These are phyloP conservation scores for Leonotis leonurus DNA, from an alignment of 257 asterid species.

Conservation along the genomic window DNA sequence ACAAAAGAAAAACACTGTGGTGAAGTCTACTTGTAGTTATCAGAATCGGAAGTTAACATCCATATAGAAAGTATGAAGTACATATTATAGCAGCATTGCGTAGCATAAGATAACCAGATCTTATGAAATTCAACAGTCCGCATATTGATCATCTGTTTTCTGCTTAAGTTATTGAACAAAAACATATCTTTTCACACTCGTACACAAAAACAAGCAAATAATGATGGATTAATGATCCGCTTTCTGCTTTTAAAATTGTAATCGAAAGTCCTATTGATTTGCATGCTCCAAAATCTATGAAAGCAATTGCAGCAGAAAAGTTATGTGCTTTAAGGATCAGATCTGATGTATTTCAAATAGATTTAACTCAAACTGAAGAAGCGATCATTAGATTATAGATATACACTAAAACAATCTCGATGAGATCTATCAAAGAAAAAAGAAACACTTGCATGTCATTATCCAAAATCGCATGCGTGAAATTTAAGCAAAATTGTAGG, in stretches of 20 bases:
- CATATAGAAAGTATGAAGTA: background rate
- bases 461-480: too few relatives aligned
- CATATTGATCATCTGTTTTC: background rate
- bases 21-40: background rate
- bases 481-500: background rate
- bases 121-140: background rate
- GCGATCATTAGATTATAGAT: background rate
- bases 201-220: background rate
- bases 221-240: background rate
- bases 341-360: conserved; percentile 6
- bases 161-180: background rate
- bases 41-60: background rate
- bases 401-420: background rate
- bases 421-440: conserved; percentile 20
- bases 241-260: background rate
- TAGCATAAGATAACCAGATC: background rate
- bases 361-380: background rate
- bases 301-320: background rate
- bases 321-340: background rate
- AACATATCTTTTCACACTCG: background rate
- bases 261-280: background rate
- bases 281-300: background rate
- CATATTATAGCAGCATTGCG: background rate
- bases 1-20: background rate
- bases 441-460: conserved; percentile 7